phyloP scores from a whole-genome alignment of 2,329 filamentous ascomycete species.

The Botryotinia convoluta region DNA sequence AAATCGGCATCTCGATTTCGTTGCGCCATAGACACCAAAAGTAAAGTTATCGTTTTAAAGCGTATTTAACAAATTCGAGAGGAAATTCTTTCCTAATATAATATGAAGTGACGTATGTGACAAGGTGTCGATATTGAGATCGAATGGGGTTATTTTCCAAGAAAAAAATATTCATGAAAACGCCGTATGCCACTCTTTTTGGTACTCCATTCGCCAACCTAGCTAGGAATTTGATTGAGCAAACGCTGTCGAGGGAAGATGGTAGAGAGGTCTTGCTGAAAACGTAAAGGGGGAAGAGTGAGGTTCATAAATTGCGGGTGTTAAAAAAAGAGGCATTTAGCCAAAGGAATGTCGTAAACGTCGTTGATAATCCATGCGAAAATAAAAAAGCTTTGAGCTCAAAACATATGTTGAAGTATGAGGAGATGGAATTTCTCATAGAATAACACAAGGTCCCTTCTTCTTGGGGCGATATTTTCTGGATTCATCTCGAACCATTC shows the following conservation, averaged over 20 bases:
- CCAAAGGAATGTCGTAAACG: constrained; percentile 29
- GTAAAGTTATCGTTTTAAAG: constrained; percentile 13
- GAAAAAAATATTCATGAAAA: constrained; percentile 25
- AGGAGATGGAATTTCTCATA: constrained; percentile 33
- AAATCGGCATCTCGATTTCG: constrained; percentile 7
- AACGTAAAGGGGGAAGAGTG: constrained; percentile 19
- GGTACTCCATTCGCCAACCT: constrained; percentile 38
- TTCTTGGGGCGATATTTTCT: constrained; percentile 34
- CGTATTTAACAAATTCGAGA: constrained; percentile 11
- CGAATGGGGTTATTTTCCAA: constrained; percentile 8
- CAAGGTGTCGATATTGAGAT: constrained; percentile 9
- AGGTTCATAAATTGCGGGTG: constrained; percentile 15
- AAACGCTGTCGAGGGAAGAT: constrained; percentile 31
- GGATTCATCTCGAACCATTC: constrained; percentile 30
- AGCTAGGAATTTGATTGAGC: constrained; percentile 29
- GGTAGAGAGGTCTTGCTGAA: constrained; percentile 23
- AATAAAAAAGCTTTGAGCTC: constrained; percentile 19
- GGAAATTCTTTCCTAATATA: constrained; percentile 18
- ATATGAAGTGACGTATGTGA: constrained; percentile 7
- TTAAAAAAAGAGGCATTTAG: constrained; percentile 21
- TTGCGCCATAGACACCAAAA: constrained; percentile 21
- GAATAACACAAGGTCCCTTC: constrained; percentile 36
- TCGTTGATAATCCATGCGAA: constrained; percentile 26
- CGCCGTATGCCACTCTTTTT: constrained; percentile 38
- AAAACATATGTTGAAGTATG: constrained; percentile 19